These are phyloP conservation scores for Nemania sp. DNA, from an alignment of 2,329 filamentous ascomycete genomes.

Conservation along the genomic window DNA sequence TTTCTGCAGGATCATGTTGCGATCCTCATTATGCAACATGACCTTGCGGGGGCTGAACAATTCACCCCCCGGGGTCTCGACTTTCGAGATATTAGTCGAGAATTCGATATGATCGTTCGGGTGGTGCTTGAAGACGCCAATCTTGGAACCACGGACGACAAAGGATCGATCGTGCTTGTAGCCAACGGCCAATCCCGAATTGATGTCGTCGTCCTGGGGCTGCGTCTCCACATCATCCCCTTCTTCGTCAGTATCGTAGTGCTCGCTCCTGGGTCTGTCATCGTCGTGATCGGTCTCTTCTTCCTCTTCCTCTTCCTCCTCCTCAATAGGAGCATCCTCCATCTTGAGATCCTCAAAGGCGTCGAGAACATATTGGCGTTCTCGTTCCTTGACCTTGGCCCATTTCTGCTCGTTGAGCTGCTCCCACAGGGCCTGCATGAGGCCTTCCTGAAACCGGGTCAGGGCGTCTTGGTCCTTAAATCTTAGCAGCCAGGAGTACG, in stretches of 20 bases:
- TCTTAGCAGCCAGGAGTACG: conserved; percentile 92
- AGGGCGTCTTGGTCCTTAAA: conserved; percentile 83
- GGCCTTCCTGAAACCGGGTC: conserved; percentile 87
- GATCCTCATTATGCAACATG: conserved; percentile 91
- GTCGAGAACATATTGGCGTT: conserved; percentile 92
- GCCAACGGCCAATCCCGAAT: conserved; percentile 92
- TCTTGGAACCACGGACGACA: conserved; percentile 95
- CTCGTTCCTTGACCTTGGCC: conserved; percentile 88
- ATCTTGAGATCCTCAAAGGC: conserved; percentile 94
- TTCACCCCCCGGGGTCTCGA: conserved; percentile 84
- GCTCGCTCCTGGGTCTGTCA: conserved; percentile 70
- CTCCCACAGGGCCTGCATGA: conserved; percentile 97
- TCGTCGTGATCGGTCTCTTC: conserved; percentile 59
- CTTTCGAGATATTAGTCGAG: conserved; percentile 94
- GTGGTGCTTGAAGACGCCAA: conserved; percentile 98
- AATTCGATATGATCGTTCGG: conserved; percentile 92
- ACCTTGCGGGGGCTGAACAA: conserved; percentile 95
- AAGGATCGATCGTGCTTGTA: conserved; percentile 98
- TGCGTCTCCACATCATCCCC: conserved; percentile 73
- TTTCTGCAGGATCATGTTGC: conserved; percentile 88
- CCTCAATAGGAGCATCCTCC: conserved; percentile 71
- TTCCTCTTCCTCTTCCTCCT: conserved; percentile 56
- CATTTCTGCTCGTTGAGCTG: conserved; percentile 93
- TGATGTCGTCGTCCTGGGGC: conserved; percentile 79
- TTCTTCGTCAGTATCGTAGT: conserved; percentile 72